Base-by-base conservation (phyloP, 1,284 basidiomycete genomes). In the Sphagnurus paluster region DNA sequence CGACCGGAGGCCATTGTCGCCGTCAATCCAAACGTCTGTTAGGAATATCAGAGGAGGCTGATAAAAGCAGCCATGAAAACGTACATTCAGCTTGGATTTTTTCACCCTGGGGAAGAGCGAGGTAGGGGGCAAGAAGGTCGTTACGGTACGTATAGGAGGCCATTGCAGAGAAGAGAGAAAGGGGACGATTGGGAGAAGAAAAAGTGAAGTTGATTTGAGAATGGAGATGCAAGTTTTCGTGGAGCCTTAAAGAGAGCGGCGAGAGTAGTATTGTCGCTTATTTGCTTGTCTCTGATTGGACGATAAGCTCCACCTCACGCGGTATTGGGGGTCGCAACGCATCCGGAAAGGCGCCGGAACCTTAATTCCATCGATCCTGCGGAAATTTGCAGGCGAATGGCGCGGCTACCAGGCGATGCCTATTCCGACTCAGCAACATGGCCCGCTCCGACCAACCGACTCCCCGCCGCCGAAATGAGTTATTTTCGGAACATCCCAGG, bases 1-100 rank as follows among this genome's bases (percentile, higher is more conserved):
- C 60, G 85, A 94, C 67, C 94, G 91, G 56, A 97, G 81, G 57
- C 91, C 94, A 56, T 81, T 79, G 66, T 95, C 89, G 56, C 93
- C 93, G 67, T 97, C 93, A 65, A 96, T 86, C 93, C 93, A 97
- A 71, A 96, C 88, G 71, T 96, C 91, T 94, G 68, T 38, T 56
- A 49, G 32, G 44, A 42, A 55, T 44, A 57, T 59, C 53, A 65
- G 59, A 26, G 39, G 33, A 37, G 16, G 41, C 39, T 53, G 50
- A 37, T 44, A 38, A 49, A 46, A 11, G 25, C 30, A 33, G 23
- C 42, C 63, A 35, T 26, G 58, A 19, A 47, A 43, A 52, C 84
- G 56, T 69, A 93, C 92, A 96, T 73, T 96, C 93, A 42, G 94
- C 93, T 77, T 96, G 93, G 66, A 96, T 64, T 66, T 90, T 88